These are phyloP conservation scores for Xylaria sp. DNA, from an alignment of 2,329 filamentous ascomycete species.

Conservation along the genomic window DNA sequence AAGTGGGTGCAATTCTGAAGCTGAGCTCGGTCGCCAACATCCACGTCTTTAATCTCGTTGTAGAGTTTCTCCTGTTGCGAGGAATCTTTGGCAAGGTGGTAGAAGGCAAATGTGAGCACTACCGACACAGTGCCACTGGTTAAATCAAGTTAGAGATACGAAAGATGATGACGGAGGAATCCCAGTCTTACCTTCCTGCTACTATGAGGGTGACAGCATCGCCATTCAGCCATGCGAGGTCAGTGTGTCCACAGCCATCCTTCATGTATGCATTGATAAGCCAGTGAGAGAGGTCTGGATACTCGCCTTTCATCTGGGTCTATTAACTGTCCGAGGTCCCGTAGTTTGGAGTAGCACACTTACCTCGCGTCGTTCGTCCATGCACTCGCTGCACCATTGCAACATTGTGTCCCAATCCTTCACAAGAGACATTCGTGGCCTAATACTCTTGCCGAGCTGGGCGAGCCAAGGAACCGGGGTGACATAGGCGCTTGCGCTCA, in stretches of 20 bases:
- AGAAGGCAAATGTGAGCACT: slow-evolving; percentile 27
- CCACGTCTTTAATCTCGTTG: slow-evolving; percentile 18
- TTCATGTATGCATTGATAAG: slow-evolving; percentile 15
- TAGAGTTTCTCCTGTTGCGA: slow-evolving; percentile 19
- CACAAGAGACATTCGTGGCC: not conserved
- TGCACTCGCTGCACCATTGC: slow-evolving; percentile 21
- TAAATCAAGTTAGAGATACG: not conserved
- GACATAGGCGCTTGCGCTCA: slow-evolving; percentile 15
- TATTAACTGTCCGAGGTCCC: not conserved
- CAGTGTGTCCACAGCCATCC: not conserved
- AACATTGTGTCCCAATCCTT: slow-evolving; percentile 14
- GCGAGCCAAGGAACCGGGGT: slow-evolving; percentile 9
- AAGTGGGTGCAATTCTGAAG: slow-evolving; percentile 37
- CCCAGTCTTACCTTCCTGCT: slow-evolving; percentile 24
- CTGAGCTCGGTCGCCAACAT: slow-evolving; percentile 35
- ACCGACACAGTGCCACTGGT: slow-evolving; percentile 21
- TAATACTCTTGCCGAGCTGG: not conserved
- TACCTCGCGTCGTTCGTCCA: slow-evolving; percentile 24
- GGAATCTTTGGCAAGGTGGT: slow-evolving; percentile 19
- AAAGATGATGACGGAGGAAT: not conserved
- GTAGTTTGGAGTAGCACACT: not conserved
- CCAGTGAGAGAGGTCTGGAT: slow-evolving; percentile 25
- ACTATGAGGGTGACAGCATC: slow-evolving; percentile 27
- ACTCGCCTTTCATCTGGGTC: slow-evolving; percentile 1
- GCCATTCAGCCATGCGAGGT: slow-evolving; percentile 19